These are phyloP conservation scores for Puccinia coronata DNA, from an alignment of 1,284 basidiomycete genomes.

Conservation along the genomic window DNA sequence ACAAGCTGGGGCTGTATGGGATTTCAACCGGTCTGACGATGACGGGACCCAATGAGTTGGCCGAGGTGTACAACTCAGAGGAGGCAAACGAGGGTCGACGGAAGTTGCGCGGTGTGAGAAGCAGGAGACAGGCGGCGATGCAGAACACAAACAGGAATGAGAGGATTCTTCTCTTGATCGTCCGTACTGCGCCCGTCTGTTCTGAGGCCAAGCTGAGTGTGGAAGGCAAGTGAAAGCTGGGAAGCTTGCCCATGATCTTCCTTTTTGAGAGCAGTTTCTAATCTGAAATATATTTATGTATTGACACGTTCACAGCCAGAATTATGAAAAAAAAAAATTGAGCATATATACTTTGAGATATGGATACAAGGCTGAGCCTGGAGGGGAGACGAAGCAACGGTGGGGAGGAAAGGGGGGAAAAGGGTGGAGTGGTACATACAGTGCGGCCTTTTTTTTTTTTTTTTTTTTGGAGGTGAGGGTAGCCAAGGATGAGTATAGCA, in stretches of 20 bases:
- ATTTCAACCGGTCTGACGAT: slow-evolving; percentile 23
- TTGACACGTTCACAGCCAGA: too few species aligned
- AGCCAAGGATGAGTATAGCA: too few species aligned
- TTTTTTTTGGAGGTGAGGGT: too few species aligned
- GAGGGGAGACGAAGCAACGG: too few species aligned
- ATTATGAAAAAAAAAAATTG: too few species aligned
- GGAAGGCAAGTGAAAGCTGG: neutral
- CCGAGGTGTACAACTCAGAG: neutral
- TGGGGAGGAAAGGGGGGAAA: too few species aligned
- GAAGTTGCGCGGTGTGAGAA: neutral
- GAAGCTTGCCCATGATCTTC: slow-evolving; percentile 7
- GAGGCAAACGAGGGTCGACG: neutral
- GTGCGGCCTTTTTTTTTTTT: too few species aligned
- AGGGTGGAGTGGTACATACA: too few species aligned
- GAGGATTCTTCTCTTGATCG: slow-evolving; percentile 1
- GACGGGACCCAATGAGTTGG: neutral
- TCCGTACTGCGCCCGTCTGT: slow-evolving; percentile 1
- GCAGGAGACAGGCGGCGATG: neutral
- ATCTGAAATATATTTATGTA: too few species aligned
- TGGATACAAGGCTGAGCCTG: too few species aligned
- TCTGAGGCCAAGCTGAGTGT: neutral
- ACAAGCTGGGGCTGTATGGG: neutral
- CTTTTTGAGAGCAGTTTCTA: neutral
- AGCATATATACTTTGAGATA: too few species aligned
- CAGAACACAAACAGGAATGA: neutral